Evolutionary conservation across 2,329 filamentous ascomycete species (phyloP), one percentile per base, ranked within the genome.

Genomic region (Fusarium annulatum): DNA sequence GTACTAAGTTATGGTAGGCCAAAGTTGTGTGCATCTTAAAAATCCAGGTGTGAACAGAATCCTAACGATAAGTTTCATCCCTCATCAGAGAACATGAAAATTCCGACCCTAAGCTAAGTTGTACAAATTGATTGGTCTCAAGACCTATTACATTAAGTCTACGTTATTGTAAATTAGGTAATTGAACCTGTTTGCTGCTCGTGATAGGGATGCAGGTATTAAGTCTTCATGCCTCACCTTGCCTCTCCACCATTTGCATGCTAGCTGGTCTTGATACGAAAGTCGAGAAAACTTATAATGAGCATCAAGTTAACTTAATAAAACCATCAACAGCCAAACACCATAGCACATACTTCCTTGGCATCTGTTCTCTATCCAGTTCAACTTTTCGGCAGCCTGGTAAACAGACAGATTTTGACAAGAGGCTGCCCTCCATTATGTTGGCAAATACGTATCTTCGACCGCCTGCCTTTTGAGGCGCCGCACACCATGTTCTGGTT

Each of bases 401-500:
- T 38, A 55, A 39, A 38, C 51, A 41, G 23, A 26, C 51, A 39
- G 9, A 39, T 28, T 36, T 21, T 21, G 19, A 53, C 23, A 42
- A 42, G 52, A 30, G 21, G 23, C 21, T 42, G 36, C 21, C 36
- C 19, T 56, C 36, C n/a, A 16, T 19, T 18, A n/a, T 21, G 4
- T 56, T 42, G 26, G 45, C 34, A 26, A 26, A 56, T 38, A 38
- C n/a, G n/a, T 26, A 46, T n/a, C 8, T 33, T 62, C 77, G 69
- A 78, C 77, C 77, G 77, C 77, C 71, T 78, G 51, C 77, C 69
- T 57, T 69, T 48, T 34, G 28, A 10, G 36, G 68, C n/a, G 26
- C 5, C 15, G 42, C 8, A 8, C n/a, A 8, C n/a, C 23, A 9
- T 16, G n/a, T n/a, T 41, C 9, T 58, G 14, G 39, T 53, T 64